phyloP scores from a whole-genome alignment of 257 asterid genomes.

The Rehmannia glutinosa region DNA sequence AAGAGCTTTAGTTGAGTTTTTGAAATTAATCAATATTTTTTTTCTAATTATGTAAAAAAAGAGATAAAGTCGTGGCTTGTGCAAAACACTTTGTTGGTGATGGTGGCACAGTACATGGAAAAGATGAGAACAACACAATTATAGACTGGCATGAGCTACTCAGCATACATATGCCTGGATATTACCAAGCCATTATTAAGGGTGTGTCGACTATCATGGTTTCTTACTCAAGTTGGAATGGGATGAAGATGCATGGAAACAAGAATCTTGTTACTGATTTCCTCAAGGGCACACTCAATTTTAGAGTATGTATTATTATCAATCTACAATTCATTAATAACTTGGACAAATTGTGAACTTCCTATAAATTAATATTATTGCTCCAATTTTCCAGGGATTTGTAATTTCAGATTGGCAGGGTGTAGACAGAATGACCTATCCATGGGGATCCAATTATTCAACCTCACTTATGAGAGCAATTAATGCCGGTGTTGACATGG shows the following conservation, averaged over 20 bases:
- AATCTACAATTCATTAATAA: neutral
- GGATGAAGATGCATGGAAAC: constrained; percentile 22
- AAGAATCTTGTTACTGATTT: constrained; percentile 11
- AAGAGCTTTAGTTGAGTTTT: too few relatives aligned
- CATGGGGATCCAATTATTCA: constrained; percentile 1
- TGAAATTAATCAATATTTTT: too few relatives aligned
- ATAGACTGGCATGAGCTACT: neutral
- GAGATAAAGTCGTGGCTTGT: constrained; percentile 7
- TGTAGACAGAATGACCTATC: constrained; percentile 16
- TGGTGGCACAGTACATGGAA: neutral
- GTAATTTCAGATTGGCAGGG: constrained; percentile 24
- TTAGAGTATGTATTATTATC: neutral
- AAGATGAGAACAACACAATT: neutral
- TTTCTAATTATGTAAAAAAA: too few relatives aligned
- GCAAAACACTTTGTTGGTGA: constrained; percentile 5
- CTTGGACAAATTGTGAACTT: neutral
- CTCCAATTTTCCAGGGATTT: constrained; percentile 6
- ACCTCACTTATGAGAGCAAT: constrained; percentile 11
- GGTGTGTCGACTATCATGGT: constrained; percentile 23
- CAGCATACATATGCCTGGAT: constrained; percentile 18
- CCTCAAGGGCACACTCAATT: constrained; percentile 21
- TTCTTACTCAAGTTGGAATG: constrained; percentile 34
- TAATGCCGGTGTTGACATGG: constrained; percentile 29
- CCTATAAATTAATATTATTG: neutral
- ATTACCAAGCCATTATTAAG: constrained; percentile 15